These are phyloP conservation scores for Rutstroemia sp. DNA, from an alignment of 2,329 filamentous ascomycete genomes.

Conservation along the genomic window DNA sequence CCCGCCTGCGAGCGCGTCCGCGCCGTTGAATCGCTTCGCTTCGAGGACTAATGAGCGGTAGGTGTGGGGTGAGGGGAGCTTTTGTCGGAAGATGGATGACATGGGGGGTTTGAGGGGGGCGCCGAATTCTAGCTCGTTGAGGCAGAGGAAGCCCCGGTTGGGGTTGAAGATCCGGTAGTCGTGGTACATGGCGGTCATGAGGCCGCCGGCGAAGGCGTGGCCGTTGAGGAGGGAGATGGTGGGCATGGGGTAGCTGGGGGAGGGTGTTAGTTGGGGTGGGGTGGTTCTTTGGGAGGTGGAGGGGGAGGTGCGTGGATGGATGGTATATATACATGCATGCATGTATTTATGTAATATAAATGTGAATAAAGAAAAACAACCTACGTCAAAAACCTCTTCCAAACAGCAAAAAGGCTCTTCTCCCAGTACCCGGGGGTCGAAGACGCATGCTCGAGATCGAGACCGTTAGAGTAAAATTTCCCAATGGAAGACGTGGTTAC, in stretches of 20 bases:
- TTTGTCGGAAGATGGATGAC: conserved; percentile 66
- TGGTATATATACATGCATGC: too few species aligned
- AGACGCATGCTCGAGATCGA: conserved; percentile 65
- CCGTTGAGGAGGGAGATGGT: conserved; percentile 74
- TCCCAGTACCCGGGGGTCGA: conserved; percentile 54
- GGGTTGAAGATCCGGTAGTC: conserved; percentile 76
- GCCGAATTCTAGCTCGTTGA: conserved; percentile 78
- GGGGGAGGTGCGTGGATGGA: too few species aligned
- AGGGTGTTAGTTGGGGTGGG: background rate
- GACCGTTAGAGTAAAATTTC: conserved; percentile 79
- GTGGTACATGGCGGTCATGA: conserved; percentile 76
- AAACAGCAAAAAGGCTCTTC: conserved; percentile 55
- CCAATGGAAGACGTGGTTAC: conserved; percentile 66
- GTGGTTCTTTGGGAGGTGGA: background rate
- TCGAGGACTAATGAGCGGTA: conserved; percentile 67
- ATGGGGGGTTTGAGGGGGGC: conserved; percentile 68
- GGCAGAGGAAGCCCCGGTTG: conserved; percentile 62
- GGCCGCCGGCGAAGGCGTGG: conserved; percentile 74
- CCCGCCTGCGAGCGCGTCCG: conserved; percentile 55
- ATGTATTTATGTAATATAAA: too few species aligned
- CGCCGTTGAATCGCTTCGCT: conserved; percentile 57
- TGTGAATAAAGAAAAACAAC: conserved; percentile 5
- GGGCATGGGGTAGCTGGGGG: conserved; percentile 63
- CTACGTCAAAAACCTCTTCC: conserved; percentile 54
- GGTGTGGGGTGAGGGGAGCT: conserved; percentile 44